These are phyloP conservation scores for Penicillium coffeae DNA, from an alignment of 495 filamentous ascomycete species.

Conservation along the genomic window DNA sequence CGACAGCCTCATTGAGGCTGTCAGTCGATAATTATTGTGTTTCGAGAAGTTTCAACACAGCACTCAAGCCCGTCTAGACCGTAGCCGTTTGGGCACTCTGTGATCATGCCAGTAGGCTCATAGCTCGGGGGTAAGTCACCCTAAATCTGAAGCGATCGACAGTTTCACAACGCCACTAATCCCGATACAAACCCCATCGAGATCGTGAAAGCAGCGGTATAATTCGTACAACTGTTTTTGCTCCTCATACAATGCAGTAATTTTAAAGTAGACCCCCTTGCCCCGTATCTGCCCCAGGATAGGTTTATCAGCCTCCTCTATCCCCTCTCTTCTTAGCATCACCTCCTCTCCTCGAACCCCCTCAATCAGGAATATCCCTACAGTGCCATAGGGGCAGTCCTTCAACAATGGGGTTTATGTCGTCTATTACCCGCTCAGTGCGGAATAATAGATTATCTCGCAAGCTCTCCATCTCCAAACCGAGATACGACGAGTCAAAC, in stretches of 20 bases:
- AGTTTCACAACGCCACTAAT: conserved; percentile 5
- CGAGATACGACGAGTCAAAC: conserved; percentile 20
- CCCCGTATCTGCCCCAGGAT: conserved; percentile 9
- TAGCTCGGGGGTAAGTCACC: no score
- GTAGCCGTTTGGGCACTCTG: no score
- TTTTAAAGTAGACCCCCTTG: conserved; percentile 6
- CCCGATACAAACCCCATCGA: not conserved
- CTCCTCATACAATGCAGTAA: conserved; percentile 7
- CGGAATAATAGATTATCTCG: conserved; percentile 15
- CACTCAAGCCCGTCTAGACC: not conserved
- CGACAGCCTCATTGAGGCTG: no score
- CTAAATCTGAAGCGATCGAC: conserved; percentile 8
- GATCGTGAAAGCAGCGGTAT: not conserved
- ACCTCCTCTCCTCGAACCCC: not conserved
- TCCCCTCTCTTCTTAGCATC: not conserved
- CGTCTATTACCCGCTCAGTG: conserved; percentile 14
- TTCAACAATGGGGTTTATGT: conserved; percentile 22
- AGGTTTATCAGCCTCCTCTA: conserved; percentile 12
- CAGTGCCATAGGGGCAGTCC: not conserved
- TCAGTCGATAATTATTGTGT: not conserved
- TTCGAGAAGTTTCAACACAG: not conserved
- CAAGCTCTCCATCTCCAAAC: conserved; percentile 14
- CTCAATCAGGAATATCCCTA: no score
- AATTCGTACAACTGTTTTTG: not conserved
- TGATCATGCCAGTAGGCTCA: no score